These are phyloP conservation scores for Arachis hypogaea DNA, from an alignment of 306 rosid species.

Conservation along the genomic window DNA sequence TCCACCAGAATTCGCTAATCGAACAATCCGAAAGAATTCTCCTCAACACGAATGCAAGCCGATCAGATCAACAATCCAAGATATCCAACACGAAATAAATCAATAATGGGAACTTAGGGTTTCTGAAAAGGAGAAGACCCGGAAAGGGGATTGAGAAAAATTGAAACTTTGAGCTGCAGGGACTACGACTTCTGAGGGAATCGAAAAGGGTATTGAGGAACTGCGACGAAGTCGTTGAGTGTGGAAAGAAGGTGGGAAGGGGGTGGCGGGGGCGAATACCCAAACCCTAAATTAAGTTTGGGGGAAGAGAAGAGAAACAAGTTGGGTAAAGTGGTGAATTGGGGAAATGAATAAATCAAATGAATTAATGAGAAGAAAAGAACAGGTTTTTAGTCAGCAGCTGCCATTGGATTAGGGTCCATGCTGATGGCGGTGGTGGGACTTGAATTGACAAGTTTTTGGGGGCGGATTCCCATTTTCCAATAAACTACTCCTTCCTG, in stretches of 20 bases:
- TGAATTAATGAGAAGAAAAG: neutral
- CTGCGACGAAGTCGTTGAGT: neutral
- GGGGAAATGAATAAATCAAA: neutral
- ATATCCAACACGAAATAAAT: neutral
- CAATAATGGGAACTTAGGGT: neutral
- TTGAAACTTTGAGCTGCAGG: conserved; percentile 45
- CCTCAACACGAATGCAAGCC: conserved; percentile 4
- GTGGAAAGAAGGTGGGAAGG: neutral
- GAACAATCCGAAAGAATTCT: conserved; percentile 15
- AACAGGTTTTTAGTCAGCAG: neutral
- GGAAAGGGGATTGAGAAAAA: conserved; percentile 20
- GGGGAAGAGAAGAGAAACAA: neutral
- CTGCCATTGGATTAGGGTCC: conserved; percentile 4
- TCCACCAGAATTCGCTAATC: conserved; percentile 14
- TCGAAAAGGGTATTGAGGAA: neutral
- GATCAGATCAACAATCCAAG: conserved; percentile 34
- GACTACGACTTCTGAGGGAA: neutral
- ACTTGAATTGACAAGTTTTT: neutral
- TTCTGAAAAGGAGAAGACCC: neutral
- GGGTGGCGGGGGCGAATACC: neutral
- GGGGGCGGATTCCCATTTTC: too few relatives aligned
- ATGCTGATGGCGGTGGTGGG: neutral
- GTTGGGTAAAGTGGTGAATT: neutral
- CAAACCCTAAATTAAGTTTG: neutral
- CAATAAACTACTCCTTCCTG: too few relatives aligned